phyloP scores from a whole-genome alignment of 352 stramenopile genomes.

The Phytophthora crassamura region DNA sequence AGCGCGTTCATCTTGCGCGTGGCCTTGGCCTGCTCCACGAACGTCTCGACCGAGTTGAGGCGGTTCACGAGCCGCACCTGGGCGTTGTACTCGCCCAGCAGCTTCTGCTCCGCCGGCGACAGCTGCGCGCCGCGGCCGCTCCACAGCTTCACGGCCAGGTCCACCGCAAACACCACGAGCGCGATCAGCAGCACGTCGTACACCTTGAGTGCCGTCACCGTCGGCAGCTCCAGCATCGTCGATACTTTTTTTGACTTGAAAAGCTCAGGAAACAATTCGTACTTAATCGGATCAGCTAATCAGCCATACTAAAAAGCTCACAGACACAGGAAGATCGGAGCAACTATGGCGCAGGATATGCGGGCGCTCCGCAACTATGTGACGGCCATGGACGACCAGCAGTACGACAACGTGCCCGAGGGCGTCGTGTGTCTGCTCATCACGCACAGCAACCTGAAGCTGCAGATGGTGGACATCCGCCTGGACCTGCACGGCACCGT shows the following conservation, averaged over 20 bases:
- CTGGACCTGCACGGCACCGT: slow-evolving; percentile 94
- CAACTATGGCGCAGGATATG: slow-evolving; percentile 77
- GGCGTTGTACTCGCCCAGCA: slow-evolving; percentile 76
- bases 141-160: slow-evolving; percentile 65
- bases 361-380: slow-evolving; percentile 79
- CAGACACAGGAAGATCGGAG: too few species aligned
- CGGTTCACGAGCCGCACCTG: slow-evolving; percentile 82
- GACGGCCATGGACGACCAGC: slow-evolving; percentile 82
- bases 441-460: slow-evolving; percentile 97
- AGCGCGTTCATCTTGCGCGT: slow-evolving; percentile 86
- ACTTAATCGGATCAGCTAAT: slow-evolving; percentile 36
- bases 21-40: slow-evolving; percentile 88
- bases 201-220: slow-evolving; percentile 62
- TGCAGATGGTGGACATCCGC: slow-evolving; percentile 97
- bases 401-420: slow-evolving; percentile 88
- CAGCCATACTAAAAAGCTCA: too few species aligned
- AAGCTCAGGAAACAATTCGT: slow-evolving; percentile 13
- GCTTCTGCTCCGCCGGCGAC: slow-evolving; percentile 57
- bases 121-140: slow-evolving; percentile 57
- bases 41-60: slow-evolving; percentile 90
- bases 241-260: slow-evolving; percentile 10
- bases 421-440: slow-evolving; percentile 95
- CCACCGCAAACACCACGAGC: slow-evolving; percentile 55
- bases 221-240: slow-evolving; percentile 41
- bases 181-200: slow-evolving; percentile 80